These are phyloP conservation scores for Diplocarpon rosae DNA, from an alignment of 2,329 filamentous ascomycete genomes.

Conservation along the genomic window DNA sequence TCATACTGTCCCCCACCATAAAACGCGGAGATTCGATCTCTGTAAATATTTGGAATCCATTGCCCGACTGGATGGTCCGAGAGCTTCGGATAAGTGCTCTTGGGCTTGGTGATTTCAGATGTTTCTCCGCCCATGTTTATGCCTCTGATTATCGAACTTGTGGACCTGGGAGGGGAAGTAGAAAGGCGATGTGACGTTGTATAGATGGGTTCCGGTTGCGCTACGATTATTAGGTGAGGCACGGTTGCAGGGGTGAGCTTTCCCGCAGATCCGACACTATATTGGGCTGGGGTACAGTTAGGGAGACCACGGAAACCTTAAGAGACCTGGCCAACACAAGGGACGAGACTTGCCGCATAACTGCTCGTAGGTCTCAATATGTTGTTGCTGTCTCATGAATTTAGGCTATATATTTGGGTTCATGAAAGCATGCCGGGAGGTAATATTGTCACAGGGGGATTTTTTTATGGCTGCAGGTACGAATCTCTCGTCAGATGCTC, in stretches of 20 bases:
- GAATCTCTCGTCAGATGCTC: too few relatives aligned
- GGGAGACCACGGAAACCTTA: too few relatives aligned
- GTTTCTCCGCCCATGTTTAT: slow-evolving; percentile 29
- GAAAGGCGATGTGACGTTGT: slow-evolving; percentile 2
- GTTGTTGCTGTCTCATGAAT: too few relatives aligned
- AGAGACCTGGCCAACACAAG: too few relatives aligned
- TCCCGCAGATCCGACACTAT: slow-evolving; percentile 2
- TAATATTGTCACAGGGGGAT: too few relatives aligned
- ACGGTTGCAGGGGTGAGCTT: slow-evolving; percentile 4
- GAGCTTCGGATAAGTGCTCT: slow-evolving; percentile 26
- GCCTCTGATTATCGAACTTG: slow-evolving; percentile 8
- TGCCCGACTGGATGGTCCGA: slow-evolving; percentile 49
- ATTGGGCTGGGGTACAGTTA: too few relatives aligned
- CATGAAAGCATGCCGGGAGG: too few relatives aligned
- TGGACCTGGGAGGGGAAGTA: slow-evolving; percentile 5
- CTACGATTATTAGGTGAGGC: background rate
- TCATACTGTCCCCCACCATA: slow-evolving; percentile 70
- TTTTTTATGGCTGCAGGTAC: too few relatives aligned
- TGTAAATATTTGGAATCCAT: slow-evolving; percentile 77
- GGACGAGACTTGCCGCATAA: too few relatives aligned
- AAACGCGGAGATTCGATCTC: slow-evolving; percentile 72
- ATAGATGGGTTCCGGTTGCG: background rate
- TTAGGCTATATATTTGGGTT: too few relatives aligned
- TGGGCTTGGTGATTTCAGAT: slow-evolving; percentile 15
- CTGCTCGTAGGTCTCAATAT: too few relatives aligned